Conservation (phyloP, 2,329 filamentous ascomycete species). For the Aspergillus pseudotamarii region DNA sequence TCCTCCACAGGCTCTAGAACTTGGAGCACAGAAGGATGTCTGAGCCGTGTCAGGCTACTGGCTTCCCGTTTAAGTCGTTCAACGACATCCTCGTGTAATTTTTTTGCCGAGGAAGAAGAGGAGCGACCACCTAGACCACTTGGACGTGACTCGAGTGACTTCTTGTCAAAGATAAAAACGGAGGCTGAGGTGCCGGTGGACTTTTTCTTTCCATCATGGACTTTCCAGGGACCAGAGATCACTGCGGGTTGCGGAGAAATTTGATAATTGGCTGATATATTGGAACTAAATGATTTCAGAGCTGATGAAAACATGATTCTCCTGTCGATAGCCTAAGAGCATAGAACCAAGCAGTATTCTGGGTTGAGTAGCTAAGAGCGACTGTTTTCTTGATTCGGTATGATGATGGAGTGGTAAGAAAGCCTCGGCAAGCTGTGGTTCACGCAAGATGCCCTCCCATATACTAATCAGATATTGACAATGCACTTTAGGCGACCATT, state of each 20-base stretch:
- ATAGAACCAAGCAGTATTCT: not conserved
- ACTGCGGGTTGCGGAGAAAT: constrained; percentile 76
- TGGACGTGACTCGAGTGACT: constrained; percentile 73
- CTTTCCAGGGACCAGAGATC: constrained; percentile 90
- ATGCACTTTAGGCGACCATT: not conserved
- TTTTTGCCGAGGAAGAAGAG: constrained; percentile 68
- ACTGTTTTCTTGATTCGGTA: not conserved
- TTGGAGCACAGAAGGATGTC: constrained; percentile 90
- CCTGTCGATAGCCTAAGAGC: not conserved
- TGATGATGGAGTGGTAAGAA: not conserved
- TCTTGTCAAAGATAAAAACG: constrained; percentile 92
- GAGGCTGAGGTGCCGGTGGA: constrained; percentile 86
- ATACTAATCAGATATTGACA: not conserved
- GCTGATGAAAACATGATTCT: constrained; percentile 84
- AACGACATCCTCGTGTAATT: constrained; percentile 83
- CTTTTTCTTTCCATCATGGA: constrained; percentile 97
- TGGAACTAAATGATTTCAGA: constrained; percentile 90
- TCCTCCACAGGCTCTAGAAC: constrained; percentile 95
- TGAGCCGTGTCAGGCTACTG: constrained; percentile 79
- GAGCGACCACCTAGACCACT: constrained; percentile 63
- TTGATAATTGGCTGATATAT: constrained; percentile 90
- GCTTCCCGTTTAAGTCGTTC: constrained; percentile 92
- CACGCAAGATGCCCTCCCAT: not conserved
- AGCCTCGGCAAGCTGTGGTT: constrained; percentile 2
- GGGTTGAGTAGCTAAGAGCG: not conserved